Percentiles rank a stretch among this genome's conserved stretches.
These are phyloP conservation scores for Boletus bicolor DNA, from an alignment of 768 basidiomycete genomes.

Conservation along the genomic window DNA sequence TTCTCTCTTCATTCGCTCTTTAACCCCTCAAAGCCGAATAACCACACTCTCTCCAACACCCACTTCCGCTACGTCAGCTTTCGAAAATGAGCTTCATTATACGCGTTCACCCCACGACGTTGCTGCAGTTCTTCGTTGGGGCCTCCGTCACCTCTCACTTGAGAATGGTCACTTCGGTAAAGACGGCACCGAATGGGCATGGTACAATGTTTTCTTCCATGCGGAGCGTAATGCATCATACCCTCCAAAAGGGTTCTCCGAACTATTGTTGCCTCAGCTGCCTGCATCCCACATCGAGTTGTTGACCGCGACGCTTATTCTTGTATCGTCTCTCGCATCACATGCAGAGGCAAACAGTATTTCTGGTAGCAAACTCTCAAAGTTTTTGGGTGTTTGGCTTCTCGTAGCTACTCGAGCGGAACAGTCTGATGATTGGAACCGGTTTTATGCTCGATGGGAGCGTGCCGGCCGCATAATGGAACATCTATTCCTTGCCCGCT, in stretches of 20 bases:
- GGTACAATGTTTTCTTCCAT: constrained; percentile 65
- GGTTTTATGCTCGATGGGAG: constrained; percentile 77
- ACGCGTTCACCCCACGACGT: constrained; percentile 72
- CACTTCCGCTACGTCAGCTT: constrained; percentile 44
- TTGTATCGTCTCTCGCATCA: constrained; percentile 68
- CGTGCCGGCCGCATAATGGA: constrained; percentile 67
- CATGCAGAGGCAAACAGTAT: constrained; percentile 70
- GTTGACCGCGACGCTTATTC: constrained; percentile 52
- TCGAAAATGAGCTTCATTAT: constrained; percentile 62
- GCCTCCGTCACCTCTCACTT: constrained; percentile 66
- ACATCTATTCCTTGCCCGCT: constrained; percentile 69
- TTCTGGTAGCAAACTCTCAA: constrained; percentile 75
- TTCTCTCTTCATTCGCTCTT: constrained; percentile 65
- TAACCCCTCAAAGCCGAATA: constrained; percentile 44
- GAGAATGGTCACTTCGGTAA: constrained; percentile 60
- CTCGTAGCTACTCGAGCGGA: constrained; percentile 47
- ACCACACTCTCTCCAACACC: constrained; percentile 52
- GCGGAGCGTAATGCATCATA: constrained; percentile 60
- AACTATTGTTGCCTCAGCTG: constrained; percentile 56
- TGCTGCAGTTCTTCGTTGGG: constrained; percentile 81
- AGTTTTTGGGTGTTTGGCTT: constrained; percentile 72
- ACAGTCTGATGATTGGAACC: constrained; percentile 53
- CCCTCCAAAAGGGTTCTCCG: constrained; percentile 59
- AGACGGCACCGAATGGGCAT: constrained; percentile 49
- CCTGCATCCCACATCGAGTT: constrained; percentile 58